phyloP scores from a whole-genome alignment of 208 protist species.

The Acanthamoeba castellanii region DNA sequence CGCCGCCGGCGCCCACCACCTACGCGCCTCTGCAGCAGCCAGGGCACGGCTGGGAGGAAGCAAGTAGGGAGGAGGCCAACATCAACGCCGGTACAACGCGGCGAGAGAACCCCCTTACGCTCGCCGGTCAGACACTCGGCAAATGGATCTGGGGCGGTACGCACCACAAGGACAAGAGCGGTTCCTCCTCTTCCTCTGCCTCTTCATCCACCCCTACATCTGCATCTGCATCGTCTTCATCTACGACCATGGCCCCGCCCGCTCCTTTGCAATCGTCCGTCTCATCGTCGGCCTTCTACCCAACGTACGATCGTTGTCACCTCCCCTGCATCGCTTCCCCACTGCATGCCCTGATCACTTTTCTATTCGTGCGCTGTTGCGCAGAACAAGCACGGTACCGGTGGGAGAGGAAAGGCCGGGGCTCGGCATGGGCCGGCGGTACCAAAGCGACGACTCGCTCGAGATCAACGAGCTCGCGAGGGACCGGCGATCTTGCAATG shows the following conservation, averaged over 20 bases:
- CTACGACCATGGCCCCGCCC: background rate
- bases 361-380: background rate
- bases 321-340: background rate
- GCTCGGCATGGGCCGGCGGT: background rate
- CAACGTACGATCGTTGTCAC: background rate
- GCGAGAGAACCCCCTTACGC: background rate
- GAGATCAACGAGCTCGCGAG: constrained; percentile 41
- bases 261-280: background rate
- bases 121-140: background rate
- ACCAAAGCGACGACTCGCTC: constrained; percentile 13
- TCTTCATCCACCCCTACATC: background rate
- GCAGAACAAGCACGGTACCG: background rate
- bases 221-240: background rate
- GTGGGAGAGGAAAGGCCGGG: background rate
- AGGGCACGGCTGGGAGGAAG: background rate
- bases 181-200: background rate
- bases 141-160: background rate
- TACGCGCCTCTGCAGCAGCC: background rate
- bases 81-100: background rate
- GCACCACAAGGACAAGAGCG: background rate
- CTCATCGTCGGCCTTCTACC: background rate
- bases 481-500: background rate
- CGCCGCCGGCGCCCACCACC: background rate
- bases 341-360: too few species aligned
- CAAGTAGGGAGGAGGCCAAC: background rate